Conservation (phyloP, 169 alveolate species). For the Plasmodium fragile region DNA sequence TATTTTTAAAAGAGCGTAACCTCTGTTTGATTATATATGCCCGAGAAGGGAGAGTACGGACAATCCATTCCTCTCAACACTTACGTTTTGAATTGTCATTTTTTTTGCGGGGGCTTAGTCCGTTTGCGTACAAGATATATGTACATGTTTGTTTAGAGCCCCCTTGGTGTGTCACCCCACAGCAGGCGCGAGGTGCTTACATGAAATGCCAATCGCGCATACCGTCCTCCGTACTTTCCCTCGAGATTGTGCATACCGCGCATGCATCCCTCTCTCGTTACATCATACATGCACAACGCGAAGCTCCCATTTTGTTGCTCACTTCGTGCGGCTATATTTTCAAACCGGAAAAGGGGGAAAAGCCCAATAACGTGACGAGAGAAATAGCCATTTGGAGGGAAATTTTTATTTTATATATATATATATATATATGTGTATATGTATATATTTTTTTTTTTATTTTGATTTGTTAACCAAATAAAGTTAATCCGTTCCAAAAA, state of each 20-base stretch:
- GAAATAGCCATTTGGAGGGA: neutral
- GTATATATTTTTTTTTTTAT: too few relatives aligned
- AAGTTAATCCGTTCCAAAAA: neutral
- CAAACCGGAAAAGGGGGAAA: neutral
- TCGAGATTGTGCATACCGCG: neutral
- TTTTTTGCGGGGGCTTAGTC: neutral
- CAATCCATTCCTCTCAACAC: neutral
- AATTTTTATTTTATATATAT: too few relatives aligned
- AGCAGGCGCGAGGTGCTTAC: neutral
- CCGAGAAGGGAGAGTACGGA: neutral
- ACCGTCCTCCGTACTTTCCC: neutral
- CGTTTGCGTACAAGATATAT: slow-evolving; percentile 5
- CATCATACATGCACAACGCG: neutral
- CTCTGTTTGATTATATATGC: neutral
- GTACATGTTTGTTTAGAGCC: neutral
- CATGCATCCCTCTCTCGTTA: neutral
- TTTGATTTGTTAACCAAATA: neutral
- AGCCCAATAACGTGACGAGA: neutral
- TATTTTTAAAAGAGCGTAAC: neutral
- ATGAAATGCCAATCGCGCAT: neutral
- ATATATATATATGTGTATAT: too few relatives aligned
- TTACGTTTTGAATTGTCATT: neutral
- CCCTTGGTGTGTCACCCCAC: neutral
- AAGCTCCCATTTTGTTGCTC: neutral
- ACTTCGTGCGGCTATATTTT: neutral